Base-by-base conservation (phyloP, 208 protist genomes). In the Leptomonas pyrrhocoris region DNA sequence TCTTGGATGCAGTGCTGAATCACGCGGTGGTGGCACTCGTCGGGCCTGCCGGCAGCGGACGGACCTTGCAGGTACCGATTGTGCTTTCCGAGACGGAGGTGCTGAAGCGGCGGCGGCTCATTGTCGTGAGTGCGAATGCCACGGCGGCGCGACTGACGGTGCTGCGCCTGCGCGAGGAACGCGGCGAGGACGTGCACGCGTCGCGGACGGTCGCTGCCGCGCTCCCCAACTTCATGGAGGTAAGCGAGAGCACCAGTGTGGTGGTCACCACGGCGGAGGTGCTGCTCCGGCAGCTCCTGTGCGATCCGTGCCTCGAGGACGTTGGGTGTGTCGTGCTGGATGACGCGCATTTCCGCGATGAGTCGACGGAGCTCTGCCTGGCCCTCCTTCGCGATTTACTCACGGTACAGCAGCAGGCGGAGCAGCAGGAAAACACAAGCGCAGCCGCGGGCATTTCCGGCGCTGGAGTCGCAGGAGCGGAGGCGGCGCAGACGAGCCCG, bases 11-110 rank as follows among this genome's bases (percentile, higher is more conserved):
- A 8, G 70, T 95, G 34, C 64, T 88, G 12, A 85, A 76, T 54
- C 73, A 83, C 61, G 67, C 68, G 6, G 81, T 94, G 1, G 79
- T 95, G 8, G 80, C 81, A 1, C 65, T 97, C 18, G 77, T 94
- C 11, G 92, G 85, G 1, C 66, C 59, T 6, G 61, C 64, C 6
- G 88, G 85, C 4, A 88, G 75, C 30, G 92, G 92, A 13, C 65
- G 81, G 15, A 95, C 92, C 1, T 67, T 94, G 55, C 92, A 97
- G 65, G 62, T 93, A 18, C 90, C 92, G 0, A 80, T 86, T 45
- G 78, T 95, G 12, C 80, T 97, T 18, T 79, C 85, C n/a, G 92
- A 95, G 45, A 93, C 86, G n/a, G 92, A 94, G 31, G 80, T 82
- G 46, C 80, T 93, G 59, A 97, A 95, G 74, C 78, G 78, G 43